Conservation (phyloP, 495 filamentous ascomycete species). For the Penicillium dipodomyicola region DNA sequence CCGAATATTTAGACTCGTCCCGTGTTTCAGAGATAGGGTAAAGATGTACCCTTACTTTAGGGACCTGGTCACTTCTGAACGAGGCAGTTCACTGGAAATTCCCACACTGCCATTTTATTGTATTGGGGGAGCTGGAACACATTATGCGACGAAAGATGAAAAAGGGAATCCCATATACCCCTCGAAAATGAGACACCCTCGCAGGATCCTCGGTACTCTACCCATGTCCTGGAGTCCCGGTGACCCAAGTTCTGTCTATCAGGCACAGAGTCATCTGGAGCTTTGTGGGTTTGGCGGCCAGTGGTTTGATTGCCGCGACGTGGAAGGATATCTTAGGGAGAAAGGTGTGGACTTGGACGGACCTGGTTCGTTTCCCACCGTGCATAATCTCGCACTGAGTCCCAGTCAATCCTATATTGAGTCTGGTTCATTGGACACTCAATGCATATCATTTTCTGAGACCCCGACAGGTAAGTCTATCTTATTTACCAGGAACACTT, state of each 20-base stretch:
- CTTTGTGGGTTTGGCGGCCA: constrained; percentile 56
- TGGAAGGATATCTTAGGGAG: constrained; percentile 47
- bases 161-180: constrained; percentile 31
- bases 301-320: constrained; percentile 71
- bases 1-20: constrained; percentile 64
- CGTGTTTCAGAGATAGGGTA: constrained; percentile 51
- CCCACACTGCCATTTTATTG: constrained; percentile 29
- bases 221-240: constrained; percentile 13
- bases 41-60: constrained; percentile 46
- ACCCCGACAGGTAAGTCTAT: not conserved
- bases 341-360: constrained; percentile 3
- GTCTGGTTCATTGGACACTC: too few species aligned
- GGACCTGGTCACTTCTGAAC: constrained; percentile 19
- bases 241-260: not conserved
- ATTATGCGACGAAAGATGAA: constrained; percentile 46
- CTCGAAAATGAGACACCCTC: constrained; percentile 29
- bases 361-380: not conserved
- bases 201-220: constrained; percentile 18
- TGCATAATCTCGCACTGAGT: not conserved
- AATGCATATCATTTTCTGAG: not conserved
- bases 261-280: constrained; percentile 12
- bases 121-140: constrained; percentile 65
- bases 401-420: not conserved
- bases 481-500: not conserved
- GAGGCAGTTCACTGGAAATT: constrained; percentile 37